Base-by-base conservation (phyloP, 345 rosid genomes). In the Dimocarpus longan region DNA sequence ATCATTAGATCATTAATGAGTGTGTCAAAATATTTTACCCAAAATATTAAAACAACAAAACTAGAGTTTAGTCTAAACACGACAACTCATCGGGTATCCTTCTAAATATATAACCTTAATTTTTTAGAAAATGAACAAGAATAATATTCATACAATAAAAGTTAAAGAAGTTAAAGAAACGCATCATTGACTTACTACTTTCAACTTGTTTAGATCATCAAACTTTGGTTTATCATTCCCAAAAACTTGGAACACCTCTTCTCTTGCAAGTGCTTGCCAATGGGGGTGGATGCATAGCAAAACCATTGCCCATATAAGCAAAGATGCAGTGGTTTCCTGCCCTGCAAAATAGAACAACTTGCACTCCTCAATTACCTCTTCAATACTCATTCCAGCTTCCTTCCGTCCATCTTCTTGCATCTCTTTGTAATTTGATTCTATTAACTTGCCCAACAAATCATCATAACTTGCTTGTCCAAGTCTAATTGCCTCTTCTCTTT, bases 301-400 rank as follows among this genome's bases (percentile, higher is more conserved):
- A 80, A 93, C 74, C 76, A 83, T 63, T n/a, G 89, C 78, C 97
- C 95, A 91, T 40, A 85, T 85, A 60, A 88, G 80, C 75, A 90
- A 71, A 50, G 82, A 77, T 32, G 92, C 73, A 10, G 92, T 86
- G 24, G 92, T 88, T 62, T 86, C 90, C 76, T 92, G 92, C 32
- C 96, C 92, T n/a, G 92, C 93, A 16, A 90, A 76, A 80, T 91
- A 92, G 78, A 92, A 87, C 39, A 87, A 78, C 75, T 91, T 89
- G 75, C 97, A 91, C 64, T 91, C 93, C 66, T 87, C 95, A 21
- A 91, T 87, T 28, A 88, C 83, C 21, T 85, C 85, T 43, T 84
- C 79, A 19, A 70, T 79, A 22, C 83, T 86, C 83, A 90, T 80
- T 62, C 87, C 86, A 9, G 1, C 65, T 63, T 66, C 73, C 6